Evolutionary conservation across 352 stramenopile species (phyloP).

Genomic region (Pythium guiyangense): DNA sequence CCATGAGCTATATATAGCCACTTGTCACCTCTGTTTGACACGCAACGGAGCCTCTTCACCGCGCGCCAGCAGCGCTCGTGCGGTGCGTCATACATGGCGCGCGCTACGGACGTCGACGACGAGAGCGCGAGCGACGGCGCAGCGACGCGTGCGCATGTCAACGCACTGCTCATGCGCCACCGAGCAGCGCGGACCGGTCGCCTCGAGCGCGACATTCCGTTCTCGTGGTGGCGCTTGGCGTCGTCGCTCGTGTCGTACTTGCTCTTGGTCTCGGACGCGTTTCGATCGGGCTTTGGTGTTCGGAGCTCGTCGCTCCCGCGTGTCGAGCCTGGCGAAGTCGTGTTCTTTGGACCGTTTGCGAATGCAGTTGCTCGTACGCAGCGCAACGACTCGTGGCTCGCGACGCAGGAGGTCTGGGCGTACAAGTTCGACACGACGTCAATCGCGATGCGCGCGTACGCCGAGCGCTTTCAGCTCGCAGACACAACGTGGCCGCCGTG

Average conservation of each 20-base stretch:
- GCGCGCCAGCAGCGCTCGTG: too few relatives aligned
- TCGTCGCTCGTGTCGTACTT: constrained; percentile 14
- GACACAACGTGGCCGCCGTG: constrained; percentile 11
- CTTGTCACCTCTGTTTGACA: too few relatives aligned
- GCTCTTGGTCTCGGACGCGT: constrained; percentile 17
- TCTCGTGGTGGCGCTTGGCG: constrained; percentile 8
- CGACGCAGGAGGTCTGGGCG: constrained; percentile 6
- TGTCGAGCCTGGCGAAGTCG: constrained; percentile 1
- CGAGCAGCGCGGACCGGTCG: background rate
- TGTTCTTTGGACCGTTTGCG: constrained; percentile 10
- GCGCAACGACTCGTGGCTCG: background rate
- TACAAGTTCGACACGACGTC: constrained; percentile 29
- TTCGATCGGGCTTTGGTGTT: constrained; percentile 8
- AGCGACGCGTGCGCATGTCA: background rate
- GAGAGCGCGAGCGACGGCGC: background rate
- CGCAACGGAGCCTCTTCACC: too few relatives aligned
- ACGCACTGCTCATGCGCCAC: background rate
- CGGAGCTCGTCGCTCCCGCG: background rate
- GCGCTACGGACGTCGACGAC: too few relatives aligned
- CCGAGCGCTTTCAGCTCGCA: constrained; percentile 7
- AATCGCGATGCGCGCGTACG: constrained; percentile 13
- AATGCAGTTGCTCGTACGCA: constrained; percentile 2
- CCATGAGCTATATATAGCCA: too few relatives aligned
- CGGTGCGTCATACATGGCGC: too few relatives aligned
- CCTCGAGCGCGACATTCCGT: constrained; percentile 8